Percentiles rank a stretch among this genome's conserved stretches.
Conservation (phyloP, 805 yeast species). For the Maudiozyma pseudohumilis region DNA sequence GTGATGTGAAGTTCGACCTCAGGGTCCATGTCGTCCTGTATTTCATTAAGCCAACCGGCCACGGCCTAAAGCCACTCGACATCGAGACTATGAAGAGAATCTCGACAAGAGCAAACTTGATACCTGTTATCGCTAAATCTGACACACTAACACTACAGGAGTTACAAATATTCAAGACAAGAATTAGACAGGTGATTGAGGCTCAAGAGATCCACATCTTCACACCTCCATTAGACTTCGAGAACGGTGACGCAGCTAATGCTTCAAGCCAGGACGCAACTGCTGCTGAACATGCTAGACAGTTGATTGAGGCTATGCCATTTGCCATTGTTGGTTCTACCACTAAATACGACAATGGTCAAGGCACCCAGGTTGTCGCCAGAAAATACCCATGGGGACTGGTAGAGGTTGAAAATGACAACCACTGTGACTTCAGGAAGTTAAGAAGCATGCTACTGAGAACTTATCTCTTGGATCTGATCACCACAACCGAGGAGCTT, state of each 20-base stretch:
- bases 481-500: constrained; percentile 67
- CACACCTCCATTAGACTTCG: constrained; percentile 65
- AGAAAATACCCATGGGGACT: constrained; percentile 88
- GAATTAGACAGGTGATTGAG: constrained; percentile 74
- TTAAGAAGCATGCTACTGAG: constrained; percentile 69
- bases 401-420: constrained; percentile 79
- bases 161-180: constrained; percentile 55
- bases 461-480: constrained; percentile 74
- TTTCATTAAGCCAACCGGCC: constrained; percentile 87
- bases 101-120: constrained; percentile 70
- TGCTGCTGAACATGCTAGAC: constrained; percentile 70
- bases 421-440: constrained; percentile 76
- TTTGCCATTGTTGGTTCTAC: constrained; percentile 77
- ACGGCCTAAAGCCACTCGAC: constrained; percentile 77
- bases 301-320: constrained; percentile 76
- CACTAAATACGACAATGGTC: constrained; percentile 50
- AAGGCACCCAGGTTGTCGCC: constrained; percentile 62
- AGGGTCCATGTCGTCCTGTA: constrained; percentile 87
- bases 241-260: neutral
- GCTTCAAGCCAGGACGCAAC: constrained; percentile 47
- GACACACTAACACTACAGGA: constrained; percentile 72
- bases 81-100: constrained; percentile 80
- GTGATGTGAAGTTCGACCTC: constrained; percentile 58
- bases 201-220: constrained; percentile 76
- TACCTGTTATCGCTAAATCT: constrained; percentile 84